Conservation (phyloP, 148 eudicot species). For the Rhododendron simsii region DNA sequence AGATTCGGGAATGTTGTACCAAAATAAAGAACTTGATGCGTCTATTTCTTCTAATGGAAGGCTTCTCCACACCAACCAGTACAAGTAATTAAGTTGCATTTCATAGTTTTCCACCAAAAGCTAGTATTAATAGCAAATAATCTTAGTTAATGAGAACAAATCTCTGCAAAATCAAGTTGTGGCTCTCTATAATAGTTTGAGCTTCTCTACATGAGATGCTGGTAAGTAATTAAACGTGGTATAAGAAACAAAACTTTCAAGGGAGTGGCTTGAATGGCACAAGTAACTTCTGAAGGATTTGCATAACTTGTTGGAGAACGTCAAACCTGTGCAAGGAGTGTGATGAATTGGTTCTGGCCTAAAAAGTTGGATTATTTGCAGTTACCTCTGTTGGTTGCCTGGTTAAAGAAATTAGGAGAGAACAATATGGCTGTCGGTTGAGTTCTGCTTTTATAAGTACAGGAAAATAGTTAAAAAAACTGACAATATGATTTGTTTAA, state of each 20-base stretch:
- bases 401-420: background rate
- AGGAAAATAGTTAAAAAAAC: background rate
- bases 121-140: background rate
- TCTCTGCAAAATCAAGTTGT: background rate
- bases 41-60: slow-evolving; percentile 38
- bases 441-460: background rate
- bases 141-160: background rate
- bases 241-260: background rate
- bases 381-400: background rate
- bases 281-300: too few relatives aligned
- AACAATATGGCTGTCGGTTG: background rate
- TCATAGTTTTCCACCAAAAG: background rate
- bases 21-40: slow-evolving; percentile 48
- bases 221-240: background rate
- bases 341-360: background rate
- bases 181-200: background rate
- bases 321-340: background rate
- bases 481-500: background rate
- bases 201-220: background rate
- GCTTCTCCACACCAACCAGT: slow-evolving; percentile 49
- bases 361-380: too few relatives aligned
- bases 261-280: background rate
- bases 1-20: slow-evolving; percentile 24
- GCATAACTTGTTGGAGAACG: too few relatives aligned
- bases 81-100: slow-evolving; percentile 36